phyloP scores from a whole-genome alignment of 2,329 filamentous ascomycete species.

The Albifimbria verrucaria region DNA sequence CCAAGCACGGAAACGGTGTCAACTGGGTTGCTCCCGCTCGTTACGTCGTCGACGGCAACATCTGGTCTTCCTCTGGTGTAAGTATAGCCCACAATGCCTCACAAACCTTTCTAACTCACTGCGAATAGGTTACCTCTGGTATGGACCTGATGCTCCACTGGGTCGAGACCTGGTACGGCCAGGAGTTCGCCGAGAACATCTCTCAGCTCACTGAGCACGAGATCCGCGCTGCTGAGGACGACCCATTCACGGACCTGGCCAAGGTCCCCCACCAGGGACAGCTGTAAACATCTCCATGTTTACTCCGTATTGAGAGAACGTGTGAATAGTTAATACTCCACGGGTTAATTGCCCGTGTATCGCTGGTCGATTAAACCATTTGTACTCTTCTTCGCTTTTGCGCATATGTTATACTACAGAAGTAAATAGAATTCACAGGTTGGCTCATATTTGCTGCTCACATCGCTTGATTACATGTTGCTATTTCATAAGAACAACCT shows the following conservation, averaged over 20 bases:
- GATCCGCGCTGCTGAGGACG: neutral
- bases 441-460: no score
- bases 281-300: neutral
- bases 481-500: no score
- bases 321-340: no score
- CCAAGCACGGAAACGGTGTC: slow-evolving; percentile 39
- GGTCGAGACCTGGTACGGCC: neutral
- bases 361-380: no score
- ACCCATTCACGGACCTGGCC: neutral
- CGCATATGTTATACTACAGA: no score
- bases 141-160: neutral
- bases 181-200: neutral
- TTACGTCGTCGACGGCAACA: slow-evolving; percentile 61
- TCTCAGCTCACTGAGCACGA: neutral
- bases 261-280: neutral
- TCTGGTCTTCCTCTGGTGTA: slow-evolving; percentile 60
- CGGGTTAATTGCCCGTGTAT: no score
- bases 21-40: slow-evolving; percentile 57
- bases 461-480: no score
- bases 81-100: neutral
- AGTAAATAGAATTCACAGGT: no score
- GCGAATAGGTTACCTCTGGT: neutral
- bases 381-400: no score
- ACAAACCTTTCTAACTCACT: neutral
- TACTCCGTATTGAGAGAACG: no score